Base-by-base conservation (phyloP, 139 green algal species). In the Tetraselmis striata region DNA sequence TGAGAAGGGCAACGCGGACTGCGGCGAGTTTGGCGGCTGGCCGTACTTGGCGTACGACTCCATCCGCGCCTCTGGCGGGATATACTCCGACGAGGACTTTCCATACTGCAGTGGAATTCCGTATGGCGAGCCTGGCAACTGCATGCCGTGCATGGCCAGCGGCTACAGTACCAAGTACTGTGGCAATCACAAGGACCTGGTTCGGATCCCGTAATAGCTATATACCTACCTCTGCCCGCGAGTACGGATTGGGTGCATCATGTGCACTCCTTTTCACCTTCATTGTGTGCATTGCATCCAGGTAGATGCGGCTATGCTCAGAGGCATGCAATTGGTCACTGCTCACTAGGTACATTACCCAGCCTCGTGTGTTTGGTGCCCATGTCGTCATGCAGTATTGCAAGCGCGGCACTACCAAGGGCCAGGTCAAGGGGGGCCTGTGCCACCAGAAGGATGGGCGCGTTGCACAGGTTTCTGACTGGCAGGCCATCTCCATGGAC, bases 11-110 rank as follows among this genome's bases (percentile, higher is more conserved):
- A 29, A 30, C 23, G 75, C 29, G 24, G 77, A 80, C 77, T 80
- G 77, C 77, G 29, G 32, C 29, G 77, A 59, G 29, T 80, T 80
- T n/a, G 77, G 77, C 23, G 77, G 77, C 77, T 80, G 77, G 77
- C 77, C 77, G n/a, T 80, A 59, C 77, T n/a, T 80, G 18, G 77
- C 77, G 29, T 80, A 80, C 77, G 77, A 80, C 2, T 80, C 30
- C 28, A 26, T 80, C 2, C 45, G 45, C 18, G 18, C 45, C 18
- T 5, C 18, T 18, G 45, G 45, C 45, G 45, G 45, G 18, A 67
- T 67, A 5, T 67, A 25, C 45, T 25, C 45, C 45, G 45, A 67
- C 18, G 18, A 67, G 11, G 45, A 67, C 11, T 67, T 67, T 18
- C 45, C 45, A 25, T 67, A 67, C 45, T 67, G 45, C 45, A 67